phyloP scores from a whole-genome alignment of 176 grass and related monocot genomes.

The Rhynchospora tenuis region DNA sequence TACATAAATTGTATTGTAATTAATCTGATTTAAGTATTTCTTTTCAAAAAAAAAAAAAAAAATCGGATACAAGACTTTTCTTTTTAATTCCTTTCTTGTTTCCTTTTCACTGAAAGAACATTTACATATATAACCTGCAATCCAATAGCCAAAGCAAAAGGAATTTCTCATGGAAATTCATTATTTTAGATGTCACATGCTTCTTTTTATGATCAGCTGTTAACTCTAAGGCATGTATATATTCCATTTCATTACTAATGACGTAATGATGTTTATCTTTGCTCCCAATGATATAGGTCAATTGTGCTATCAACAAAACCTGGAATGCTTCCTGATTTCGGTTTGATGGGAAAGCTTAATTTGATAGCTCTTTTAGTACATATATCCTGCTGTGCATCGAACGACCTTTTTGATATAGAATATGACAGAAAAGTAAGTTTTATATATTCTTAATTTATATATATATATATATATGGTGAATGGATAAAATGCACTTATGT shows the following conservation, averaged over 20 bases:
- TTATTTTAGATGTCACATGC: background rate
- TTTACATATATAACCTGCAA: too few relatives aligned
- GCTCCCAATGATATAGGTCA: background rate
- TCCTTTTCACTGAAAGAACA: too few relatives aligned
- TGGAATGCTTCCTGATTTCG: background rate
- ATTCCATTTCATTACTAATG: background rate
- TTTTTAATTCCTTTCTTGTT: background rate
- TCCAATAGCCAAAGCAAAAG: background rate
- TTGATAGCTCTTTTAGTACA: background rate
- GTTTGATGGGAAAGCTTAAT: background rate
- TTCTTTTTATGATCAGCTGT: background rate
- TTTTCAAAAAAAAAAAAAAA: too few relatives aligned
- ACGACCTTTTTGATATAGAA: background rate
- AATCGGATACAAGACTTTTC: background rate
- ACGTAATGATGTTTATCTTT: background rate
- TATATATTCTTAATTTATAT: too few relatives aligned
- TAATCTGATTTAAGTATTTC: background rate
- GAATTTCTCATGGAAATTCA: background rate
- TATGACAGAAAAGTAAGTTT: slow-evolving; percentile 4
- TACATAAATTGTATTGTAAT: background rate
- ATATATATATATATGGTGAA: background rate
- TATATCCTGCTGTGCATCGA: background rate
- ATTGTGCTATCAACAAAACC: slow-evolving; percentile 6
- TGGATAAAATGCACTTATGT: too few relatives aligned
- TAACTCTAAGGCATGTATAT: background rate